Evolutionary conservation across 2,329 filamentous ascomycete species (phyloP).

Genomic region (Diaporthe citri): DNA sequence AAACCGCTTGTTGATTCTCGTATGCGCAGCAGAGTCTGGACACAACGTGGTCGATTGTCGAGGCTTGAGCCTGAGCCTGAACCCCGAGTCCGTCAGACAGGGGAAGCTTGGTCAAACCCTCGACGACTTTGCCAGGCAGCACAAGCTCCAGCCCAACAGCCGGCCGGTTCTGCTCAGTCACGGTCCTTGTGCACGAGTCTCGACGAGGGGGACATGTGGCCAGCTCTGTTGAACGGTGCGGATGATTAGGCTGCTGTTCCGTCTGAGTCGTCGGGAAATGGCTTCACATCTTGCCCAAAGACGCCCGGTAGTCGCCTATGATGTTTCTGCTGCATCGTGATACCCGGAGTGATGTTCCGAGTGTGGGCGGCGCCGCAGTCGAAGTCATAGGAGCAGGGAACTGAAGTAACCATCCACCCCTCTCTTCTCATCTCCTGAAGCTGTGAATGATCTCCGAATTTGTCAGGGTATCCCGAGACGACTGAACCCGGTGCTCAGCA

Average conservation of each 20-base stretch:
- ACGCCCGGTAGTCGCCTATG: background rate
- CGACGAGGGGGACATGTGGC: background rate
- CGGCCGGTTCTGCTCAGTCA: background rate
- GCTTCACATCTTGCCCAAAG: background rate
- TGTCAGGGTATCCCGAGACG: slow-evolving; percentile 14
- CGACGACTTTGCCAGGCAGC: background rate
- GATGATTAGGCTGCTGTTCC: background rate
- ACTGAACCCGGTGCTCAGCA: background rate
- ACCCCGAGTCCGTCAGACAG: background rate
- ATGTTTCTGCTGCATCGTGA: slow-evolving; percentile 17
- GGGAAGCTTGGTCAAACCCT: slow-evolving; percentile 9
- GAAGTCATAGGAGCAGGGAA: background rate
- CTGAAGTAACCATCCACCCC: background rate
- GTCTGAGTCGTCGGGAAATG: background rate
- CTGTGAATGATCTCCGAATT: background rate
- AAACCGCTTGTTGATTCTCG: background rate
- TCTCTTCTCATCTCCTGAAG: background rate
- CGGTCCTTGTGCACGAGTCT: background rate
- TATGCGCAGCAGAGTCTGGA: background rate
- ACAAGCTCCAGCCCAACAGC: background rate
- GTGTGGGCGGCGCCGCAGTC: background rate
- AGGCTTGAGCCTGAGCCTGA: background rate
- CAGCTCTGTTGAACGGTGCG: background rate
- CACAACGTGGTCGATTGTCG: background rate
- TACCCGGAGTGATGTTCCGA: background rate